Percentiles rank a stretch among this genome's conserved stretches.
Conservation (phyloP, 176 grass and related monocot species). For the Aegilops longissima region DNA sequence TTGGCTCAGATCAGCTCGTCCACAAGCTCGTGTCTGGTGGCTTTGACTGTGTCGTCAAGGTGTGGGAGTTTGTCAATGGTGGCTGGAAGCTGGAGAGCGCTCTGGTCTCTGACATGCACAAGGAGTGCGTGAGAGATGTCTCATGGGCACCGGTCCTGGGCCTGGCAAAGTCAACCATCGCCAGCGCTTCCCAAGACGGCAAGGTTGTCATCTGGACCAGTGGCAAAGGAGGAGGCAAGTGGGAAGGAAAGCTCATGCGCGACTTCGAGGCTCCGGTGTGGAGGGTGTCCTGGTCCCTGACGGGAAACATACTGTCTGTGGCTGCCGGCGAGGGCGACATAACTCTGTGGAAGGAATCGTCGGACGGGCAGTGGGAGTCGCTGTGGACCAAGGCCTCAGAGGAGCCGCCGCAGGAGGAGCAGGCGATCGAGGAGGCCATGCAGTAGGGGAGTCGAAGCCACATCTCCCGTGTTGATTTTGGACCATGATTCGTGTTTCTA, state of each 20-base stretch:
- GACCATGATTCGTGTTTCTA: not conserved
- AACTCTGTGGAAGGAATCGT: slow-evolving; percentile 74
- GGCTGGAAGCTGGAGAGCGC: slow-evolving; percentile 57
- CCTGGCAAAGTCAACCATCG: slow-evolving; percentile 59
- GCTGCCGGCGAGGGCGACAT: slow-evolving; percentile 62
- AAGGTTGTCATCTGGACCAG: slow-evolving; percentile 75
- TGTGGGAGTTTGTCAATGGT: slow-evolving; percentile 62
- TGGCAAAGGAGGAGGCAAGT: slow-evolving; percentile 56
- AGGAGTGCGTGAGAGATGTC: slow-evolving; percentile 70
- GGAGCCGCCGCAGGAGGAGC: slow-evolving; percentile 50
- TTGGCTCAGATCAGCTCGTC: slow-evolving; percentile 51
- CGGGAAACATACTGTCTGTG: slow-evolving; percentile 67
- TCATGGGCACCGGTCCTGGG: slow-evolving; percentile 71
- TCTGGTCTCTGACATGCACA: slow-evolving; percentile 55
- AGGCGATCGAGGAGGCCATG: slow-evolving; percentile 42
- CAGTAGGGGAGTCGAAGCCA: slow-evolving; percentile 7
- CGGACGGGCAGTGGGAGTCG: slow-evolving; percentile 65
- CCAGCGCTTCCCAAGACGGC: slow-evolving; percentile 66
- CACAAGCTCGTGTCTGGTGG: slow-evolving; percentile 76
- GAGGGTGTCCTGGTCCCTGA: slow-evolving; percentile 80
- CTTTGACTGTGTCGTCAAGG: slow-evolving; percentile 61
- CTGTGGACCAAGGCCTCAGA: slow-evolving; percentile 76
- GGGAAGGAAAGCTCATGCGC: slow-evolving; percentile 69
- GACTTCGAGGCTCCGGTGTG: slow-evolving; percentile 62
- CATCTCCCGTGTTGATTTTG: not conserved